Evolutionary conservation across 495 filamentous ascomycete genomes (phyloP), one percentile per base, ranked within the genome.

Genomic region (Hypoxylon crocopeplum): DNA sequence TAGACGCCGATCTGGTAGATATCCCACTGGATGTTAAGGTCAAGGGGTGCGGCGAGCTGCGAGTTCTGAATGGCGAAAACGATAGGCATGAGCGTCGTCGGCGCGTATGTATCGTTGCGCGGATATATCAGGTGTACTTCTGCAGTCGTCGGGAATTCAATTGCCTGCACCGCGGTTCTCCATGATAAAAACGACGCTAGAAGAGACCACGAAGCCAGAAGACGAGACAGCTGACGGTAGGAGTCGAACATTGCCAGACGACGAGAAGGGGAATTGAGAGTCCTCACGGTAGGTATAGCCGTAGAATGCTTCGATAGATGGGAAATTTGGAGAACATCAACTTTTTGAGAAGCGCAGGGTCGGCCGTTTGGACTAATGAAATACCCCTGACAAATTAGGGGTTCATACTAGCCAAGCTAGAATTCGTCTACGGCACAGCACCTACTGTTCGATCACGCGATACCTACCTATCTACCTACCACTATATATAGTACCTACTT

Each of bases 91-190:
- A 37, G 27, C 7, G 49, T 12, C 5, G 59, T 49, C 13, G 76
- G 75, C 51, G 70, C 61, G 51, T 76, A 77, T 27, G 74, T 76
- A 10, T 70, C 71, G 40, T 77, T 77, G 56, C 66, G 75, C 12
- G 76, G 74, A 54, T 77, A 77, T 33, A 74, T 33, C 7, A 77
- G 44, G 57, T 75, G 71, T 30, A 75, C 59, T 57, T 77, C 76
- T 10, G 71, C 56, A 13, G 47, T 53, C 21, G 41, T 15, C 21
- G 59, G 51, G 45, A 48, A 56, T 11, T 15, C 12, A 15, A 24
- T 38, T 12, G 57, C 33, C 20, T 29, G 33, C 24, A 24, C 49
- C 39, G 19, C 13, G 15, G 41, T 19, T 32, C 22, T 41, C 17
- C 24, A 52, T 7, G n/a, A 21, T 22, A 10, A 40, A 5, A 29